Evolutionary conservation across 2,329 filamentous ascomycete genomes (phyloP).

Genomic region (Trematosphaeria pertusa): DNA sequence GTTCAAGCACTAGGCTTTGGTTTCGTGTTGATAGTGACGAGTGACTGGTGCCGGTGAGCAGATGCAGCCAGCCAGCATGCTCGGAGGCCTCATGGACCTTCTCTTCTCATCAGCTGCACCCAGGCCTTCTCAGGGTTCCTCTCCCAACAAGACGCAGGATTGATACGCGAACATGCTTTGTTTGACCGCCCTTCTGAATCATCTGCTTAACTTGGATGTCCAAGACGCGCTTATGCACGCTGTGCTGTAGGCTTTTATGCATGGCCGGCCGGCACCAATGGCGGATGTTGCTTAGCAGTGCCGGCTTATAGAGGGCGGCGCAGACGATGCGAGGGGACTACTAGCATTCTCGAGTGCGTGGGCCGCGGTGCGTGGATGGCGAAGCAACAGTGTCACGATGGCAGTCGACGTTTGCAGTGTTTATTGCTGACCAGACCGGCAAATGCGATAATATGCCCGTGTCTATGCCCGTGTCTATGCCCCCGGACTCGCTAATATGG

Average conservation of each 20-base stretch:
- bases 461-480: conserved; percentile 12
- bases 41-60: conserved; percentile 19
- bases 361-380: too few species aligned
- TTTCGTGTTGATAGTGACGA: conserved; percentile 16
- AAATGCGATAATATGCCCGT: conserved; percentile 24
- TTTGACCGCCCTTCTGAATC: conserved; percentile 50
- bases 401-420: conserved; percentile 16
- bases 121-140: conserved; percentile 22
- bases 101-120: conserved; percentile 24
- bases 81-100: conserved; percentile 16
- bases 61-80: conserved; percentile 15
- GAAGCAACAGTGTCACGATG: conserved; percentile 28
- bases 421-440: conserved; percentile 23
- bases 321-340: conserved; percentile 18
- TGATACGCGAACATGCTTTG: conserved; percentile 29
- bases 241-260: conserved; percentile 38
- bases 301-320: conserved; percentile 20
- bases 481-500: conserved; percentile 19
- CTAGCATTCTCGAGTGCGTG: too few species aligned
- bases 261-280: conserved; percentile 36
- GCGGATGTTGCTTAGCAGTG: conserved; percentile 23
- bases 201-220: conserved; percentile 30
- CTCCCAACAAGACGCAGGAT: conserved; percentile 43
- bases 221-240: conserved; percentile 47
- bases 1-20: conserved; percentile 16